Conservation (phyloP, 345 rosid genomes). For the Gossypium sturtianum region DNA sequence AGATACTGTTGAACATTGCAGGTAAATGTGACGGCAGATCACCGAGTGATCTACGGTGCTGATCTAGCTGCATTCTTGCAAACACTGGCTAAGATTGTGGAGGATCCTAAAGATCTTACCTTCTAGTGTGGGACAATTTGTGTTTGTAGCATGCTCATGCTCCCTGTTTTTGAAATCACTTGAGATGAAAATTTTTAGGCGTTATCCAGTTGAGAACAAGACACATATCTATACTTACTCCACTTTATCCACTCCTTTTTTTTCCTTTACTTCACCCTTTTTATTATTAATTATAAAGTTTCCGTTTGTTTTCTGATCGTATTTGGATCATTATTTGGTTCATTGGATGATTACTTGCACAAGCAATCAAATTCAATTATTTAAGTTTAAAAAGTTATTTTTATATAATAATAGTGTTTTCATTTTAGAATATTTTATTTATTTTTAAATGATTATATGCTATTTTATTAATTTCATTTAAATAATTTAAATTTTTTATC, state of each 20-base stretch:
- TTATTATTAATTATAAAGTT: conserved; percentile 21
- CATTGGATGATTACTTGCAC: too few relatives aligned
- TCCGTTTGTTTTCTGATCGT: not conserved
- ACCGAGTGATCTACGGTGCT: not conserved
- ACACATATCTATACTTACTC: not conserved
- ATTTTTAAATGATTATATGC: not conserved
- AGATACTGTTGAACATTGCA: conserved; percentile 10
- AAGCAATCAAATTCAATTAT: too few relatives aligned
- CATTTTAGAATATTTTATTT: too few relatives aligned
- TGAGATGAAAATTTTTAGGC: not conserved
- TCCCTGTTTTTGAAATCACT: conserved; percentile 16
- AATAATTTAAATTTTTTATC: too few relatives aligned
- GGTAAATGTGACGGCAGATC: not conserved
- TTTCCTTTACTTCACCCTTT: not conserved
- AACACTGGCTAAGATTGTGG: conserved; percentile 76
- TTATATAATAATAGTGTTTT: too few relatives aligned
- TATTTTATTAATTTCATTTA: too few relatives aligned
- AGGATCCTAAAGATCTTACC: conserved; percentile 68
- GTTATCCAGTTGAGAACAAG: not conserved
- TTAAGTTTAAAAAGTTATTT: too few relatives aligned
- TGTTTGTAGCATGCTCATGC: conserved; percentile 22
- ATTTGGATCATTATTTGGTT: too few relatives aligned
- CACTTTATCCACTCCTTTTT: not conserved
- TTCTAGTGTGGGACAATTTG: conserved; percentile 31
- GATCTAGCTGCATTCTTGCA: conserved; percentile 79